Conservation (phyloP, 2,329 filamentous ascomycete genomes). For the Colletotrichum karsti region DNA sequence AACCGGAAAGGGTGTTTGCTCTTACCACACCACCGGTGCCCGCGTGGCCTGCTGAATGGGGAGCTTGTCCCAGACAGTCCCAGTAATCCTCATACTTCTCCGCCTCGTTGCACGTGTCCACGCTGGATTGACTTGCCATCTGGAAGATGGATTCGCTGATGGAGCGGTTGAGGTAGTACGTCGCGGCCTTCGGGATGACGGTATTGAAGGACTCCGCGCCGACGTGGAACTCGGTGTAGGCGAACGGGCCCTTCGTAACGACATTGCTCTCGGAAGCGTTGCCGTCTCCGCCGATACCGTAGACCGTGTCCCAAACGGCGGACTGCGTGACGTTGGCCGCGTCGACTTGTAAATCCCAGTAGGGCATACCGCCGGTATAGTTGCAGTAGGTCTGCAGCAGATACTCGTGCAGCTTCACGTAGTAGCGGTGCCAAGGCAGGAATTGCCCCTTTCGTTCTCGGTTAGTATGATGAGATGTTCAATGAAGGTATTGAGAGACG, state of each 20-base stretch:
- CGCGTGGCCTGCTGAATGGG: not conserved
- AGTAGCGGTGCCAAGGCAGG: not conserved
- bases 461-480: not conserved
- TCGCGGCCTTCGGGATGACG: not conserved
- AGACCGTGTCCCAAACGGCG: not conserved
- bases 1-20: not conserved
- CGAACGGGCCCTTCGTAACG: not conserved
- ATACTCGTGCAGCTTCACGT: not conserved
- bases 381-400: not conserved
- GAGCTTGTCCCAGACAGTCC: not conserved
- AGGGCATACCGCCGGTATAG: not conserved
- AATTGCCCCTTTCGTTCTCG: not conserved
- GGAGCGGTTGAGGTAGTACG: not conserved
- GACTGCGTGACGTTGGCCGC: not conserved
- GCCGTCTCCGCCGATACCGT: not conserved
- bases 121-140: not conserved
- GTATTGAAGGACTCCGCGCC: not conserved
- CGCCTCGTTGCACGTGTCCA: not conserved
- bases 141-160: not conserved
- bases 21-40: not conserved
- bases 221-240: not conserved
- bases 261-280: not conserved
- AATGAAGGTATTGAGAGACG: not conserved
- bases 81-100: not conserved
- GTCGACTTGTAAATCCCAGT: not conserved